A percentile compares a stretch with the other conserved stretches of the same genome.
phyloP scores from a whole-genome alignment of 2,329 filamentous ascomycete genomes.

The Fusarium napiforme region DNA sequence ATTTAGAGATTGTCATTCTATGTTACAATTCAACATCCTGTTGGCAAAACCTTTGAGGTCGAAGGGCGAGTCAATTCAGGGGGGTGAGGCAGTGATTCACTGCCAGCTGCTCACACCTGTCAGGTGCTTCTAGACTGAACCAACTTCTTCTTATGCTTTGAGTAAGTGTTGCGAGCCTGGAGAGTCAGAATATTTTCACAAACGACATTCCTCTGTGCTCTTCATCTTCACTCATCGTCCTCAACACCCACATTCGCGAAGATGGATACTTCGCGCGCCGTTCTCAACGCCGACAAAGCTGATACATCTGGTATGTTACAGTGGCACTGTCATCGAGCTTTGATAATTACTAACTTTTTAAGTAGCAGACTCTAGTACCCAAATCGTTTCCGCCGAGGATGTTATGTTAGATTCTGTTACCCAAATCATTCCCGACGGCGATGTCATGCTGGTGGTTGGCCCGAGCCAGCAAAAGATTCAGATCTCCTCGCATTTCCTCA shows the following conservation, averaged over 20 bases:
- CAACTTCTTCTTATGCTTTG: background rate
- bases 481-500: background rate
- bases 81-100: background rate
- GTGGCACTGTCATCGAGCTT: background rate
- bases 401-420: too few relatives aligned
- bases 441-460: slow-evolving; percentile 2
- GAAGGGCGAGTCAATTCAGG: background rate
- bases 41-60: background rate
- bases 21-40: background rate
- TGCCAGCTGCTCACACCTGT: background rate
- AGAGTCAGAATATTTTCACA: background rate
- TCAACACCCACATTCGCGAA: background rate
- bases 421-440: background rate
- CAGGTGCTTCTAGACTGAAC: background rate
- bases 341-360: rapidly evolving
- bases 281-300: rapidly evolving
- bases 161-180: rapidly evolving
- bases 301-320: background rate
- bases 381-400: too few relatives aligned
- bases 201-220: background rate
- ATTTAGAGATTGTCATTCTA: background rate
- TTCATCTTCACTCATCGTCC: background rate
- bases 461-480: background rate
- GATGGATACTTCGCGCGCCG: background rate
- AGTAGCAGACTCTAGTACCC: too few relatives aligned